Base-by-base conservation (phyloP, 768 basidiomycete species). In the Trametes villosa region DNA sequence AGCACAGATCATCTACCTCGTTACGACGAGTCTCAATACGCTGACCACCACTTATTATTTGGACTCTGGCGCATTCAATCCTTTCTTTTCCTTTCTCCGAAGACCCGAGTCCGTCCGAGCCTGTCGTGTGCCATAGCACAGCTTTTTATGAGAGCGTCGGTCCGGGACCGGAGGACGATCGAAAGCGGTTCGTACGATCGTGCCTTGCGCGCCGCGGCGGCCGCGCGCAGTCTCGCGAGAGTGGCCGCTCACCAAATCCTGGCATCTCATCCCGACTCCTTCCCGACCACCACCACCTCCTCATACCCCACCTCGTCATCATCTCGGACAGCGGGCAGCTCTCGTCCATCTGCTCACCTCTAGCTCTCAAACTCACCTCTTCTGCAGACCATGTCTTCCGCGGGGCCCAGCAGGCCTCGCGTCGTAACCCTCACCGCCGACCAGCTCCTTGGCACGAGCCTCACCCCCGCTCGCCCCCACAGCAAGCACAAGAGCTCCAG, bases 371-470 rank as follows among this genome's bases (percentile, higher is more conserved):
- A 7, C 15, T 18, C 36, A 38, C 18, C 36, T 38, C 36, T 38
- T 18, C 13, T 15, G 4, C 36, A 11, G 15, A 9, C n/a, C 36
- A 55, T 55, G 53, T 34, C 42, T 5, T 55, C 53, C 6, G 53
- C 56, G 6, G 56, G 56, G 1, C 56, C 56, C 5, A 57, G 56
- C 56, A 49, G 56, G 15, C 56, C 56, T n/a, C 56, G 56, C n/a
- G 56, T 57, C 6, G 30, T 57, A 36, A 57, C 56, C 27, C 61
- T 62, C 50, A 62, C 61, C 30, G 61, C 61, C 36, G 61, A 62
- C 42, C 61, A 62, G 26, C 61, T 62, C 45, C 61, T 62, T 29
- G 61, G 61, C 17, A 40, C 61, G 9, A 51, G 50, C 24, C 54
- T 62, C 20, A 57, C 55, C n/a, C 61, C 50, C 20, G 45, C 55